These are phyloP conservation scores for Galeopsis tetrahit DNA, from an alignment of 257 asterid species.

Conservation along the genomic window DNA sequence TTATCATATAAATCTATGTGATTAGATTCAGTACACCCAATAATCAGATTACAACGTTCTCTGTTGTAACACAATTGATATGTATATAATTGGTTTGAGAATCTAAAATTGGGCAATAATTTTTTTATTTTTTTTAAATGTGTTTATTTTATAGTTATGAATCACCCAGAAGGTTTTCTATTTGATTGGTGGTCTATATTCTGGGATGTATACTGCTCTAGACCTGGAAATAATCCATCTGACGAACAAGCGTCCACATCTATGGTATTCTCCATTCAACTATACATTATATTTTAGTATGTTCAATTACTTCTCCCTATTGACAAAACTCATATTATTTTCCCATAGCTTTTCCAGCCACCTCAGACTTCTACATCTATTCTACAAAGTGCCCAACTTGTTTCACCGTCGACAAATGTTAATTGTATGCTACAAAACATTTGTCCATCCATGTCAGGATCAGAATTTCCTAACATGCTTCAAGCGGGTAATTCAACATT, in stretches of 20 bases:
- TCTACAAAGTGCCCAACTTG: slow-evolving; percentile 13
- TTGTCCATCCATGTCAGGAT: neutral
- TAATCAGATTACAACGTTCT: neutral
- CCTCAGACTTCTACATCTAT: neutral
- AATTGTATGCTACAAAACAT: slow-evolving; percentile 26
- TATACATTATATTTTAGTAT: slow-evolving; percentile 13
- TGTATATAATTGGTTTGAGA: neutral
- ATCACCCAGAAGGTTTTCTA: slow-evolving; percentile 48
- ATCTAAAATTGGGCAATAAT: neutral
- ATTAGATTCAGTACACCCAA: neutral
- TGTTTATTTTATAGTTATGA: slow-evolving; percentile 32
- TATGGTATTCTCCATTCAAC: slow-evolving; percentile 32
- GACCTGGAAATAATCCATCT: neutral
- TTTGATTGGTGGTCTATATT: slow-evolving; percentile 58
- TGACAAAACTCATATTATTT: neutral
- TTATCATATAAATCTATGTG: neutral
- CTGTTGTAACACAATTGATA: neutral
- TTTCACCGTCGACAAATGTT: slow-evolving; percentile 21
- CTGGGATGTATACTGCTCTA: slow-evolving; percentile 38
- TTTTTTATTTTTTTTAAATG: too few relatives aligned
- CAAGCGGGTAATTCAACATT: neutral
- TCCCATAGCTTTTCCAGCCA: slow-evolving; percentile 26
- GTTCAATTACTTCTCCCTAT: neutral
- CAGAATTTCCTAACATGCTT: slow-evolving; percentile 16
- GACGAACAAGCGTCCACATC: slow-evolving; percentile 29